Evolutionary conservation across 345 rosid species (phyloP).

Genomic region (Eucalyptus fibrosa): DNA sequence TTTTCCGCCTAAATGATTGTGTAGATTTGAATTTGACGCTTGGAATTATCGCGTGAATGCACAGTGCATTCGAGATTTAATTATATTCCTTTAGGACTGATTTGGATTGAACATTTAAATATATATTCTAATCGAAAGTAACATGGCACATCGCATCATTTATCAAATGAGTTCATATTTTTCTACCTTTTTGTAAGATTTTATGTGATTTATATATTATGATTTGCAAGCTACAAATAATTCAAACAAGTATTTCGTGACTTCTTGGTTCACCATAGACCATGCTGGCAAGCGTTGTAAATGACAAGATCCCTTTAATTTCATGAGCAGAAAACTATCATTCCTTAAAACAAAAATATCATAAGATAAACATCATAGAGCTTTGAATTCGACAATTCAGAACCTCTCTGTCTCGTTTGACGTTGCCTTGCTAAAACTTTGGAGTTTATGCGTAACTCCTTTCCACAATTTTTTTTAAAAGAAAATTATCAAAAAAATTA

Average conservation of each 20-base stretch:
- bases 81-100: fast-evolving
- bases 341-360: background rate
- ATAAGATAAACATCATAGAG: background rate
- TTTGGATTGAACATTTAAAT: background rate
- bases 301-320: background rate
- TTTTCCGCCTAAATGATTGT: background rate
- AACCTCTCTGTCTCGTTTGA: background rate
- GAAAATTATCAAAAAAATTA: too few species aligned
- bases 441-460: background rate
- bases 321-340: background rate
- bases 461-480: background rate
- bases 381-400: background rate
- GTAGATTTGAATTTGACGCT: background rate
- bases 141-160: background rate
- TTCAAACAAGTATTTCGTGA: background rate
- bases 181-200: background rate
- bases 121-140: background rate
- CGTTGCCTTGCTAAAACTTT: background rate
- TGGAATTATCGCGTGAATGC: background rate
- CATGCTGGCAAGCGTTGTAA: background rate
- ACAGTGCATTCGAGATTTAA: background rate
- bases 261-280: background rate
- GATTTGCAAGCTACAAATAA: background rate
- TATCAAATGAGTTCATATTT: background rate
- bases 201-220: background rate